Base-by-base conservation (phyloP, 495 filamentous ascomycete genomes). In the Evernia prunastri region DNA sequence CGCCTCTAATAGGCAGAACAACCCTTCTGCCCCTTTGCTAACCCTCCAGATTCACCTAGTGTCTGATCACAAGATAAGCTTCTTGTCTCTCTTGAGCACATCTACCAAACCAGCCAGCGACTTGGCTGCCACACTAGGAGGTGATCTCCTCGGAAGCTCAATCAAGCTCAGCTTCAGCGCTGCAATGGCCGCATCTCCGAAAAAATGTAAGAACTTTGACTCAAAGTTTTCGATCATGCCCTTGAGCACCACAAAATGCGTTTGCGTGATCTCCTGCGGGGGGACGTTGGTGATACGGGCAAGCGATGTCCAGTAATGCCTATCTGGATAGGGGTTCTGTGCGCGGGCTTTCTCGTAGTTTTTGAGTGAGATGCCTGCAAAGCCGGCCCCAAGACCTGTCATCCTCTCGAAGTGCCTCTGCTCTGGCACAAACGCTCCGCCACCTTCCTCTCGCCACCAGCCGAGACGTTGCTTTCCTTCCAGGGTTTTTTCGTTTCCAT, bases 331-430 rank as follows among this genome's bases (percentile, higher is more conserved):
- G 0, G 93, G 91, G 64, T 95, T 95, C 27, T 72, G 72, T 65
- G 84, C 79, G 36, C 78, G 77, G 0, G 86, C 83, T 66, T 81
- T 85, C 39, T 80, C 78, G 69, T 96, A 98, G 68, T 95, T 88
- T 39, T 93, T 86, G 9, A 96, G 78, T 3, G 87, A 81, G 20
- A 97, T 76, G 10, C 93, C 82, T 0, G 92, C 87, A 71, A 85
- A 99, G 4, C 95, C 95, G 23, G 88, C 86, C 0, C 85, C 90
- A 2, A 97, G 76, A 3, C 92, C 94, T 10, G 84, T 87, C 88
- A 96, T 93, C 27, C 89, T 82, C 68, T 91, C 87, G 63, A 80
- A 80, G 75, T 97, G 91, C 13, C 74, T 70, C 66, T 91, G 86
- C 64, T 89, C 85, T 4, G 76, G 67, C 57, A 89, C 76, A 71